Percentiles rank a stretch among this genome's conserved stretches.
phyloP scores from a whole-genome alignment of 805 yeast species.

The Torulaspora franciscae region DNA sequence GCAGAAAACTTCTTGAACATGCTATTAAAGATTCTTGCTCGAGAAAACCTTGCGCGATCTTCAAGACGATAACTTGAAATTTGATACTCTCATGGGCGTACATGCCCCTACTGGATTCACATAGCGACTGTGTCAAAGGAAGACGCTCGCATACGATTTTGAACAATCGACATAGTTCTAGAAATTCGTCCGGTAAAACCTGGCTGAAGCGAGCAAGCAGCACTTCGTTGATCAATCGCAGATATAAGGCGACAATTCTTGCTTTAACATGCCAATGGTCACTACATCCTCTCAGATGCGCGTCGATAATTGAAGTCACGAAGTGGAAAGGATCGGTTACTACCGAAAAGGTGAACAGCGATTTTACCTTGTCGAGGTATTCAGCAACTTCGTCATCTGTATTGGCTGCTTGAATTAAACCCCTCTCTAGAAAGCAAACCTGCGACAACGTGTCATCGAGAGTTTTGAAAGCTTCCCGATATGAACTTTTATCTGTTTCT shows the following conservation, averaged over 20 bases:
- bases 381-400: slow-evolving; percentile 5
- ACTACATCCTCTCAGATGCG: slow-evolving; percentile 10
- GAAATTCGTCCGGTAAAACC: slow-evolving; percentile 20
- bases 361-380: slow-evolving; percentile 15
- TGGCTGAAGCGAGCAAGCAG: slow-evolving; percentile 18
- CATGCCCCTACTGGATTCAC: background rate
- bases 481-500: slow-evolving; percentile 28
- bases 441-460: slow-evolving; percentile 7
- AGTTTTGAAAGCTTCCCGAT: slow-evolving; percentile 19
- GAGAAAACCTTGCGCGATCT: slow-evolving; percentile 23
- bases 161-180: slow-evolving; percentile 16
- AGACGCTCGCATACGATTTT: slow-evolving; percentile 10
- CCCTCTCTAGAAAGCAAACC: slow-evolving; percentile 17
- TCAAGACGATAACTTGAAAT: slow-evolving; percentile 13
- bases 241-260: slow-evolving; percentile 10
- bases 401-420: slow-evolving; percentile 14
- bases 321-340: slow-evolving; percentile 12
- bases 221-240: slow-evolving; percentile 17
- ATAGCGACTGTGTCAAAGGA: background rate
- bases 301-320: slow-evolving; percentile 15
- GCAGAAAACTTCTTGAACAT: slow-evolving; percentile 7
- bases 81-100: slow-evolving; percentile 8
- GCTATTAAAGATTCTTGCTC: slow-evolving; percentile 12
- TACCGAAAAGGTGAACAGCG: slow-evolving; percentile 11
- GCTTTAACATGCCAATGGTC: slow-evolving; percentile 4